These are phyloP conservation scores for Starmerella gropengiesseri DNA, from an alignment of 805 yeast species.

Conservation along the genomic window DNA sequence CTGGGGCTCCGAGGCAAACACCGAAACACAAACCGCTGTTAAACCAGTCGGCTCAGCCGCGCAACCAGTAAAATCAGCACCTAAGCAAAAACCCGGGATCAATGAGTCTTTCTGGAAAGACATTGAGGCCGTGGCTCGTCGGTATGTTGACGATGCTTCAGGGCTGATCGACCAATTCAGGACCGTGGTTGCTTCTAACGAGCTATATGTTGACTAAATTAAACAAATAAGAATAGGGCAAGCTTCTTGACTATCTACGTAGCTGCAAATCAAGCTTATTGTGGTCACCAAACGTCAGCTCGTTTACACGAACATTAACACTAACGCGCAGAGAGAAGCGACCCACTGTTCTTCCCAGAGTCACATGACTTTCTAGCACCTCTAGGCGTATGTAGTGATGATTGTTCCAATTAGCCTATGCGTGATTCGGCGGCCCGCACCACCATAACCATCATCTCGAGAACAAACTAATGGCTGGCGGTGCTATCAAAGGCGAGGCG, in stretches of 20 bases:
- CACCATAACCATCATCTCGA: not conserved
- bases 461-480: slow-evolving; percentile 23
- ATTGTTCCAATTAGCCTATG: not conserved
- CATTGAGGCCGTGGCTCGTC: slow-evolving; percentile 15
- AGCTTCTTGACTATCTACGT: not conserved
- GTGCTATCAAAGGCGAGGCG: slow-evolving; percentile 27
- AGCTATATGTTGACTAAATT: not conserved
- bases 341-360: too few species aligned
- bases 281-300: too few species aligned
- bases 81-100: slow-evolving; percentile 16
- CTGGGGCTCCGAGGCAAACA: slow-evolving; percentile 16
- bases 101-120: slow-evolving; percentile 21
- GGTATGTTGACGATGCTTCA: slow-evolving; percentile 17
- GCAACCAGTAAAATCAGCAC: too few species aligned
- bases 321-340: too few species aligned
- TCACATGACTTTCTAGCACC: too few species aligned
- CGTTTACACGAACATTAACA: too few species aligned
- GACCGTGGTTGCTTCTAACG: not conserved
- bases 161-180: slow-evolving; percentile 10
- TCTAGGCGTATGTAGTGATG: not conserved
- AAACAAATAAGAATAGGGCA: too few species aligned
- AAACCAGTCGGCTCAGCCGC: too few species aligned
- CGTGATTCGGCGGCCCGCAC: not conserved
- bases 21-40: not conserved
- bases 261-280: not conserved